phyloP scores from a whole-genome alignment of 129 eudicot genomes.

The Logfia minima region DNA sequence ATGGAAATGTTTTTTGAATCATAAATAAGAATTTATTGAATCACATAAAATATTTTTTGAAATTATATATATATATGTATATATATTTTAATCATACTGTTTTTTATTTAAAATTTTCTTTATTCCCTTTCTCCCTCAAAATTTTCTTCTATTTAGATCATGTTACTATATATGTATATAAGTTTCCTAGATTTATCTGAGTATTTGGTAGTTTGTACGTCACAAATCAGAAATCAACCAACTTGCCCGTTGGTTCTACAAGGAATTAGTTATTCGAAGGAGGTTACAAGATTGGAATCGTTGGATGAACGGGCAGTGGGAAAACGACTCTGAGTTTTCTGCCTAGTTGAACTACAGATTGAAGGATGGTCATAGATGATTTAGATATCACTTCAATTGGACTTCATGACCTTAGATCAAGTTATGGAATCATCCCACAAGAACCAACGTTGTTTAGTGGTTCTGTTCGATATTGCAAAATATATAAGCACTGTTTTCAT shows the following conservation, averaged over 20 bases:
- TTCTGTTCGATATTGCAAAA: constrained; percentile 40
- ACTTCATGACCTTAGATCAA: constrained; percentile 62
- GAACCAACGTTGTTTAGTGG: constrained; percentile 63
- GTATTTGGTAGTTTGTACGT: not conserved
- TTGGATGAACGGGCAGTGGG: constrained; percentile 75
- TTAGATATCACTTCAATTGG: constrained; percentile 52
- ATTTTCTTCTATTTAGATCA: too few species aligned
- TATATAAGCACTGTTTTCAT: not conserved
- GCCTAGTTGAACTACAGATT: constrained; percentile 64
- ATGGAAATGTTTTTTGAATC: too few species aligned
- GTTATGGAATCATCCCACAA: constrained; percentile 57
- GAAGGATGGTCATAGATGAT: constrained; percentile 54
- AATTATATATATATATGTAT: too few species aligned
- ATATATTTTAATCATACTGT: too few species aligned
- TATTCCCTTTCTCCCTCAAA: too few species aligned
- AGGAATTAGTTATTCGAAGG: constrained; percentile 40
- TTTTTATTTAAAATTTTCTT: too few species aligned
- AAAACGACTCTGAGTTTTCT: constrained; percentile 70
- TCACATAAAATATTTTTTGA: too few species aligned
- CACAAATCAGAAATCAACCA: constrained; percentile 54
- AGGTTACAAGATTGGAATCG: constrained; percentile 1
- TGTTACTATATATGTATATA: not conserved
- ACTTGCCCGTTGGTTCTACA: constrained; percentile 52
- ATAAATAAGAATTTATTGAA: too few species aligned
- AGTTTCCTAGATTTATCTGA: too few species aligned